Evolutionary conservation across 768 basidiomycete species (phyloP), one percentile per base, ranked within the genome.

Genomic region (Suillus hirtellus): DNA sequence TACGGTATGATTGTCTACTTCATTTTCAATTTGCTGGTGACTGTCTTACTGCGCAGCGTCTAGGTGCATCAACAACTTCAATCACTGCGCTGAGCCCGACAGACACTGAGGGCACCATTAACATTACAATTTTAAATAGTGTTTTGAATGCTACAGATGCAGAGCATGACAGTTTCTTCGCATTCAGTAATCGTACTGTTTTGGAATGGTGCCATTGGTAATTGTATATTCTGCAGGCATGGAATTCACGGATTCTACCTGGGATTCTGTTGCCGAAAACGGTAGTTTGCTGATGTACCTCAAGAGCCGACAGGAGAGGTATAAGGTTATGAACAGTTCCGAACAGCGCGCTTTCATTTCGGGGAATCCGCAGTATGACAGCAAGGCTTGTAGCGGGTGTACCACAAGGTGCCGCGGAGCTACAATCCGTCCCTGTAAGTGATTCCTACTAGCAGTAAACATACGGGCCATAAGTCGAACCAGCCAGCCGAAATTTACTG

Each of bases 11-110:
- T 49, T 12, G 7, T 19, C 38, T 9, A n/a, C 10, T 54, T 31
- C 60, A 37, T 56, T 49, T 12, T 38, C n/a, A 50, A 5, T 59
- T 55, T 35, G 40, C 21, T 24, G 4, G 21, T 60, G 61, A 24
- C 58, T 65, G 24, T 66, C 38, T 53, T 27, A 12, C 42, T 40
- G 19, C 46, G 61, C 58, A 89, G 88, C 86, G 86, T 38, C 70
- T 84, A 4, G 85, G 87, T 40, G 85, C 86, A 31, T 88, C 89
- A 12, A 81, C 78, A n/a, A 89, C 89, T 11, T 76, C 80, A 8
- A 81, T 92, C 64, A 71, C 71, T 7, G 84, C 88, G 19, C 66
- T 84, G 27, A 79, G 82, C 55, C 71, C 81, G 4, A 81, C 79
- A 10, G 77, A 87, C 67, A 92, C 89, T 1, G 72, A 79, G 40